Base-by-base conservation (phyloP, 345 rosid species). In the Corymbia maculata region DNA sequence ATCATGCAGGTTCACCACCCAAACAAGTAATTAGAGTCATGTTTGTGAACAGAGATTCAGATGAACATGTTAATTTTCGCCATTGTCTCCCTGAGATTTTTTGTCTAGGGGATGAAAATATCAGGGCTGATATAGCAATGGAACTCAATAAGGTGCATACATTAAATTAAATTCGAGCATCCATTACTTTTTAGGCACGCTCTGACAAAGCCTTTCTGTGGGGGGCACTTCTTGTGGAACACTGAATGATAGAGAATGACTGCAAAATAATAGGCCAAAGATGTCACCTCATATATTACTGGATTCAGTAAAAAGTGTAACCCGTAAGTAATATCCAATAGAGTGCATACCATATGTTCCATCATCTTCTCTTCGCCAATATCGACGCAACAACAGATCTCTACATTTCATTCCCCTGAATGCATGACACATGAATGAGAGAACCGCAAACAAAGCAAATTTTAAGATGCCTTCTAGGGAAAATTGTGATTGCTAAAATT, bases 101-200 rank as follows among this genome's bases (percentile, higher is more conserved):
- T 68, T 68, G 79, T 68, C 79, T 16, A 15, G 22, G 79, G 44
- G 11, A 68, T 68, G 79, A 32, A 32, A 68, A 68, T 68, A 32
- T 32, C 45, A 1, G 45, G 80, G 80, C 80, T 32, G 45, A 68
- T 68, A 32, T 68, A 68, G 80, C 45, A 16, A 68, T 16, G 45
- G 22, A 32, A 85, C 47, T n/a, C 47, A 16, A 85, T 32, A 30
- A 87, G 10, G 50, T 85, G 85, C 21, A 16, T 70, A 49, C 5
- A 21, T 68, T 36, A 52, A 55, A 52, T 66, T 24, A 3, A 8
- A 49, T 49, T 89, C 85, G 90, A 94, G 98, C 98, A 92, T 95
- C 95, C 97, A 93, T 96, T 97, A 95, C 98, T 96, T 96, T 95
- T 96, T 93, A 97, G 97, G 98, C 97, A 95, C 89, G 96, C 98